Evolutionary conservation across 2,329 filamentous ascomycete species (phyloP).

Genomic region (Pestalotiopsis fici): DNA sequence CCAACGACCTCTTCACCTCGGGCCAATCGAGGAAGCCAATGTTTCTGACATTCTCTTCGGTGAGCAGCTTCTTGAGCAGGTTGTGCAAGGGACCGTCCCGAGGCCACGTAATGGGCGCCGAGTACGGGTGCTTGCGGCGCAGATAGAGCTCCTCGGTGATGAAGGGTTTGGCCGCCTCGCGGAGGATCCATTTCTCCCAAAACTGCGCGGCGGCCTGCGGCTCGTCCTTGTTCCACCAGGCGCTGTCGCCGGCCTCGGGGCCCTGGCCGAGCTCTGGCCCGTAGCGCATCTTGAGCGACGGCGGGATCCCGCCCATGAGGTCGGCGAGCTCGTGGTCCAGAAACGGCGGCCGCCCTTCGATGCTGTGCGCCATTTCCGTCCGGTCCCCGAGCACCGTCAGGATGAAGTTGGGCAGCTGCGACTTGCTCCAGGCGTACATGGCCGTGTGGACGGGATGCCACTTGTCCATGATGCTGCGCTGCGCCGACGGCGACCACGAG

Average conservation of each 20-base stretch:
- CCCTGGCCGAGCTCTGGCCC: conserved; percentile 3
- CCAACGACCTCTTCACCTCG: conserved; percentile 33
- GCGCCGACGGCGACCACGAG: conserved; percentile 2
- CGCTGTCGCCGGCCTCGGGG: conserved; percentile 7
- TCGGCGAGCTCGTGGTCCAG: conserved; percentile 19
- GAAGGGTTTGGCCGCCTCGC: conserved; percentile 17
- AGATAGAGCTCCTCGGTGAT: conserved; percentile 46
- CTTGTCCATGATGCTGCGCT: conserved; percentile 8
- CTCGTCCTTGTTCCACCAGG: conserved; percentile 8
- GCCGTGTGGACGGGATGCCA: conserved; percentile 18
- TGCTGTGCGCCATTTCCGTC: conserved; percentile 19
- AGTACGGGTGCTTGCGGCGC: conserved; percentile 49
- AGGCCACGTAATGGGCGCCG: conserved; percentile 42
- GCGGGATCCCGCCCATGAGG: conserved; percentile 14
- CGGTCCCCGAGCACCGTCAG: conserved; percentile 17
- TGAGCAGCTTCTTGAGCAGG: conserved; percentile 31
- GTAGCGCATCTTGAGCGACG: conserved; percentile 17
- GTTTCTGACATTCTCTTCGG: conserved; percentile 33
- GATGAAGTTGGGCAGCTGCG: conserved; percentile 12
- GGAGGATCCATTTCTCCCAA: conserved; percentile 21
- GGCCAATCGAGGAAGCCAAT: conserved; percentile 43
- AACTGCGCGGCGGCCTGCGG: conserved; percentile 6
- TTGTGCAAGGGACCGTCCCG: conserved; percentile 42
- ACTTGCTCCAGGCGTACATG: conserved; percentile 17
- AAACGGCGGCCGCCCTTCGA: conserved; percentile 18